Evolutionary conservation across 306 rosid species (phyloP).

Genomic region (Prunus kanzakura): DNA sequence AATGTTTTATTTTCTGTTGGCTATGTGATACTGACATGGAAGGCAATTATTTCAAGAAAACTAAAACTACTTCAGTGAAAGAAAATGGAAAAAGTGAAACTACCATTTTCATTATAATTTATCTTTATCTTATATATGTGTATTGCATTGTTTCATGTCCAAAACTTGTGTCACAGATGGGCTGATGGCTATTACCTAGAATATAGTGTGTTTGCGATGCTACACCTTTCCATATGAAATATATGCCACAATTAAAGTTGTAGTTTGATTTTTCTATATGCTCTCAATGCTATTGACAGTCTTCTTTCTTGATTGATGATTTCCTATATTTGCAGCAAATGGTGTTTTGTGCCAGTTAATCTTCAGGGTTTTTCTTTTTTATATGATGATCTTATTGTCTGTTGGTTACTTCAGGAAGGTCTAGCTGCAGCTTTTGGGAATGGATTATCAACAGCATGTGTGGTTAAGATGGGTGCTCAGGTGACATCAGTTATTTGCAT

Average conservation of each 20-base stretch:
- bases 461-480: constrained; percentile 89
- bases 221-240: not conserved
- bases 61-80: not conserved
- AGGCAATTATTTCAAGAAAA: not conserved
- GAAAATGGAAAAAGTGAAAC: not conserved
- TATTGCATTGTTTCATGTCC: not conserved
- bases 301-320: not conserved
- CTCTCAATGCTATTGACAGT: not conserved
- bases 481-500: constrained; percentile 87
- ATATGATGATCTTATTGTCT: constrained; percentile 26
- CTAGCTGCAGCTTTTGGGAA: constrained; percentile 95
- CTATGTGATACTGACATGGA: not conserved
- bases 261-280: not conserved
- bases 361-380: constrained; percentile 16
- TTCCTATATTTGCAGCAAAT: not conserved
- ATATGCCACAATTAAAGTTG: not conserved
- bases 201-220: not conserved
- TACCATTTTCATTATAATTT: not conserved
- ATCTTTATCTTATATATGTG: not conserved
- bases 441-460: constrained; percentile 93
- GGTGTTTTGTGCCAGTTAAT: not conserved
- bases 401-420: constrained; percentile 75
- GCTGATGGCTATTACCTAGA: not conserved
- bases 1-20: not conserved
- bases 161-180: not conserved